Evolutionary conservation across 1,284 basidiomycete genomes (phyloP).

Genomic region (Pholiota adiposa): DNA sequence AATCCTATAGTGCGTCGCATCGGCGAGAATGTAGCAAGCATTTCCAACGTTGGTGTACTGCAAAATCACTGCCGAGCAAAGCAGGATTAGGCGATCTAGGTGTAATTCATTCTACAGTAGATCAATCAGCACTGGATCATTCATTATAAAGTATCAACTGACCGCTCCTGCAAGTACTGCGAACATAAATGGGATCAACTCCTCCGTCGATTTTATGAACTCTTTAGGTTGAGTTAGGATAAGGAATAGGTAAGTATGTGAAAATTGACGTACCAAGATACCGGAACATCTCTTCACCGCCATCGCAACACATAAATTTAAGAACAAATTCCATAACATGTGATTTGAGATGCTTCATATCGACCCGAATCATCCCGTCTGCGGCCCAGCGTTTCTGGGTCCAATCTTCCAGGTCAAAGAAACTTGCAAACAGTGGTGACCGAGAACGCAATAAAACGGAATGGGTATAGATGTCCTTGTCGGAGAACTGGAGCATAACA

Average conservation of each 20-base stretch:
- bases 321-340: conserved; percentile 80
- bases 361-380: conserved; percentile 61
- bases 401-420: conserved; percentile 89
- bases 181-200: conserved; percentile 87
- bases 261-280: conserved; percentile 57
- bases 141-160: conserved; percentile 29
- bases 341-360: conserved; percentile 81
- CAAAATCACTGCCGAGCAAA: conserved; percentile 82
- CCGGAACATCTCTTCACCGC: conserved; percentile 76
- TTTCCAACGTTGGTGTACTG: conserved; percentile 78
- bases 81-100: conserved; percentile 81
- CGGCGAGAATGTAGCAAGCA: conserved; percentile 80
- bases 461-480: conserved; percentile 72
- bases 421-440: conserved; percentile 85
- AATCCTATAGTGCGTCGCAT: conserved; percentile 84
- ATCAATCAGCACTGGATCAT: background rate
- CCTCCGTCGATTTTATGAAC: conserved; percentile 70
- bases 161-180: conserved; percentile 87
- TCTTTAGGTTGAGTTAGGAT: conserved; percentile 44
- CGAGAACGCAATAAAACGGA: conserved; percentile 82
- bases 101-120: conserved; percentile 80
- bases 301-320: conserved; percentile 80
- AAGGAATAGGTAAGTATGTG: background rate
- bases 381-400: conserved; percentile 63
- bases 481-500: conserved; percentile 76